phyloP scores from a whole-genome alignment of 2,329 filamentous ascomycete genomes.

The Cladosporium sp. region DNA sequence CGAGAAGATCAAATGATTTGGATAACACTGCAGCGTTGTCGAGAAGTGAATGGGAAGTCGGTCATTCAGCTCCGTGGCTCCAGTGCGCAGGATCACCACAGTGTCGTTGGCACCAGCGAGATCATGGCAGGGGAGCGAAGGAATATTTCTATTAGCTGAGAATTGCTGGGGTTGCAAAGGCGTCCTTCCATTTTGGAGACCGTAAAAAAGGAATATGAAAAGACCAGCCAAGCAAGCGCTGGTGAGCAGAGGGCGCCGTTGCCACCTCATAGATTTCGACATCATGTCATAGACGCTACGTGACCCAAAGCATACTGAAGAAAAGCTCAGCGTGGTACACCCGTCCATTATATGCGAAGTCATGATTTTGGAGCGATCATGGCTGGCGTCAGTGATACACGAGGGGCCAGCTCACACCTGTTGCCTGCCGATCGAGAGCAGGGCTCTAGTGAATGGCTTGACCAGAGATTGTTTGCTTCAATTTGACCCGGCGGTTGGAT shows the following conservation, averaged over 20 bases:
- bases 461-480: too few species aligned
- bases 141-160: not conserved
- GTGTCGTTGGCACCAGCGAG: slow-evolving; percentile 43
- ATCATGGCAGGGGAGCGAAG: slow-evolving; percentile 15
- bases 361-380: too few species aligned
- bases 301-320: too few species aligned
- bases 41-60: slow-evolving; percentile 54
- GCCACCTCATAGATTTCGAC: not conserved
- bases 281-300: not conserved
- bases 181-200: not conserved
- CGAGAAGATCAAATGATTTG: slow-evolving; percentile 55
- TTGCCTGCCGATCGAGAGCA: too few species aligned
- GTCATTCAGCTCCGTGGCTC: slow-evolving; percentile 52
- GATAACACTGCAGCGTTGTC: slow-evolving; percentile 53
- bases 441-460: too few species aligned
- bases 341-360: too few species aligned
- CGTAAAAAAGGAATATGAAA: not conserved
- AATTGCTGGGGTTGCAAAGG: not conserved
- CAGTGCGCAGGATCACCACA: slow-evolving; percentile 56
- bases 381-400: too few species aligned
- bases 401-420: too few species aligned
- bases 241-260: not conserved
- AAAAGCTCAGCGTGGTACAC: too few species aligned
- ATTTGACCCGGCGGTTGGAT: too few species aligned
- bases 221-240: not conserved